Percentiles rank a stretch among this genome's conserved stretches.
Conservation (phyloP, 371 early-diverging fungal genomes). For the Mucor velutinosus region DNA sequence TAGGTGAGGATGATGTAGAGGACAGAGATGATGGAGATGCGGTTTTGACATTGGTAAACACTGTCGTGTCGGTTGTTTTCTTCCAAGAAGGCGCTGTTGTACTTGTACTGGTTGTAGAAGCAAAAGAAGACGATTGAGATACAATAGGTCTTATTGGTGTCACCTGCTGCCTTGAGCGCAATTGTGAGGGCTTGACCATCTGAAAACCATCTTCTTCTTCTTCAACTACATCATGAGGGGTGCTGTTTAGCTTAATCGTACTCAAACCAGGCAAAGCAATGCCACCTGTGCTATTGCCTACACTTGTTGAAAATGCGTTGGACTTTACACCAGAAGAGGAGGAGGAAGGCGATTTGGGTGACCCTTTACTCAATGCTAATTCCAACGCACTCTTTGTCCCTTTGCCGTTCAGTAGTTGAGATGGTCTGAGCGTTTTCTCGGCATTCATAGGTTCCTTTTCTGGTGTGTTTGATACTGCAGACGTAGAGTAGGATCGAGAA, state of each 20-base stretch:
- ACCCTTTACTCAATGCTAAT: constrained; percentile 19
- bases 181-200: constrained; percentile 43
- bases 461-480: constrained; percentile 6
- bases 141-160: background rate
- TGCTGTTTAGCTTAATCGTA: background rate
- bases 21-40: background rate
- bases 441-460: background rate
- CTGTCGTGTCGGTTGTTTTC: background rate
- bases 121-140: background rate
- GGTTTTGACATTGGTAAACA: background rate
- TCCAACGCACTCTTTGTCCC: constrained; percentile 17
- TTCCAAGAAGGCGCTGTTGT: constrained; percentile 1
- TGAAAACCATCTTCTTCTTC: constrained; percentile 42
- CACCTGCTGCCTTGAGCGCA: constrained; percentile 25
- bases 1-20: background rate
- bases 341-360: background rate
- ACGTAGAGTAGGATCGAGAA: constrained; percentile 25
- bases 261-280: constrained; percentile 16
- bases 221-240: constrained; percentile 2
- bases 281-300: background rate
- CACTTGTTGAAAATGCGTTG: background rate
- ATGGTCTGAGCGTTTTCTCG: constrained; percentile 9
- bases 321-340: background rate
- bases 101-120: background rate
- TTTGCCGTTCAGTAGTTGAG: constrained; percentile 7